phyloP scores from a whole-genome alignment of 2,329 filamentous ascomycete species.

The Aspergillus cejpii region DNA sequence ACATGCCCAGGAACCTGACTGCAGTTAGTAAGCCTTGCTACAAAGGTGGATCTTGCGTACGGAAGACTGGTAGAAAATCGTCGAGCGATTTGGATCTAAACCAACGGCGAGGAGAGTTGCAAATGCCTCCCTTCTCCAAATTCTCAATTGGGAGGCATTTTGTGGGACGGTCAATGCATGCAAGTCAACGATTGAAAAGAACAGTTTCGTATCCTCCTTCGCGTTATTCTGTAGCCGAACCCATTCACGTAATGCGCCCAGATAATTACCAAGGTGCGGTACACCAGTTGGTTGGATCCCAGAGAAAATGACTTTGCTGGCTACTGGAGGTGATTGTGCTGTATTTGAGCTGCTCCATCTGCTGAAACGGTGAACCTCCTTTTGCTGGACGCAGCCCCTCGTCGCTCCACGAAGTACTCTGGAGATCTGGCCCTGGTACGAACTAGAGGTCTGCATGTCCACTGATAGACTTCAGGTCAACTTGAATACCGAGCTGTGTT shows the following conservation, averaged over 20 bases:
- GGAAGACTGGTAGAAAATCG: slow-evolving; percentile 74
- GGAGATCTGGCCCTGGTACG: too few species aligned
- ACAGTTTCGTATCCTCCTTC: slow-evolving; percentile 52
- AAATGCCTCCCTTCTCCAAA: slow-evolving; percentile 65
- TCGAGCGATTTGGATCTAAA: slow-evolving; percentile 66
- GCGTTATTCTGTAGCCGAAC: slow-evolving; percentile 66
- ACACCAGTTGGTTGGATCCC: slow-evolving; percentile 95
- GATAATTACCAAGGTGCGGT: slow-evolving; percentile 91
- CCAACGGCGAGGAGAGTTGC: slow-evolving; percentile 79
- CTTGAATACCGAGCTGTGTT: too few species aligned
- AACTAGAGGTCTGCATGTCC: background rate
- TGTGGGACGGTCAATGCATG: slow-evolving; percentile 84
- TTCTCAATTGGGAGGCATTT: slow-evolving; percentile 53
- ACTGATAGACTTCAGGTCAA: too few species aligned
- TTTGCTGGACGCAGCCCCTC: background rate
- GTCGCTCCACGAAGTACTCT: background rate
- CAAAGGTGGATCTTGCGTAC: slow-evolving; percentile 42
- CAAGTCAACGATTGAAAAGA: slow-evolving; percentile 87
- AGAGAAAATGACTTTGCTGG: slow-evolving; percentile 63
- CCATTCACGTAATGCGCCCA: slow-evolving; percentile 85
- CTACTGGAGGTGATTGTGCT: slow-evolving; percentile 3
- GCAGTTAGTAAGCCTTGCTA: slow-evolving; percentile 6
- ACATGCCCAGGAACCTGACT: slow-evolving; percentile 65
- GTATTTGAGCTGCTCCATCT: slow-evolving; percentile 11
- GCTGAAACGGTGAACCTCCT: background rate